Conservation (phyloP, 257 asterid species). For the Leonotis leonurus region DNA sequence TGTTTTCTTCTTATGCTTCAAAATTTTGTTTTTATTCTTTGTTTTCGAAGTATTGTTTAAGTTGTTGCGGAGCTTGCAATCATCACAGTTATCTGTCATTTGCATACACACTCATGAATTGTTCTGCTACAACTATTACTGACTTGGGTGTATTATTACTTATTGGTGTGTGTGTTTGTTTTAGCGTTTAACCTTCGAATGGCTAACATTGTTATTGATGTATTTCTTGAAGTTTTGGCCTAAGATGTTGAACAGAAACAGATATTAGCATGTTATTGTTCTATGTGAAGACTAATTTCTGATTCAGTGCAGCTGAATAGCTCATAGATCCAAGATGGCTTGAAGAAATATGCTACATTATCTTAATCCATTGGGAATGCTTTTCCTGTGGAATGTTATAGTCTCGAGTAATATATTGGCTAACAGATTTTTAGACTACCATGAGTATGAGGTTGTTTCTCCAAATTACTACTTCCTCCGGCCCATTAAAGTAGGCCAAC, state of each 20-base stretch:
- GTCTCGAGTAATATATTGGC: neutral
- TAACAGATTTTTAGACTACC: neutral
- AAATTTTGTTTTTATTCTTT: no score
- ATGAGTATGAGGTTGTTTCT: conserved; percentile 3
- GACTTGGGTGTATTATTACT: no score
- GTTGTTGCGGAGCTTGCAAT: no score
- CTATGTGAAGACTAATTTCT: neutral
- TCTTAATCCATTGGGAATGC: neutral
- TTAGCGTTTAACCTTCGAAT: neutral
- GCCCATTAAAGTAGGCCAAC: no score
- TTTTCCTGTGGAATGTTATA: neutral
- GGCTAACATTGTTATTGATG: neutral
- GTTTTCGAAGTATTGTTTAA: no score
- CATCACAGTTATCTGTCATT: neutral
- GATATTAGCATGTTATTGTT: neutral
- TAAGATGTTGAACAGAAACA: neutral
- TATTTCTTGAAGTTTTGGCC: neutral
- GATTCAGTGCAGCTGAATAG: neutral
- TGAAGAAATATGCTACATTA: neutral
- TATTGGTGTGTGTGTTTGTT: neutral
- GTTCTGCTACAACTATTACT: no score
- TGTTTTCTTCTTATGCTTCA: neutral
- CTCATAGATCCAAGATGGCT: no score
- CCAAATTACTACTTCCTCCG: neutral
- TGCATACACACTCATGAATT: neutral